phyloP scores from a whole-genome alignment of 441 rosid species.

The Populus tomentosa region DNA sequence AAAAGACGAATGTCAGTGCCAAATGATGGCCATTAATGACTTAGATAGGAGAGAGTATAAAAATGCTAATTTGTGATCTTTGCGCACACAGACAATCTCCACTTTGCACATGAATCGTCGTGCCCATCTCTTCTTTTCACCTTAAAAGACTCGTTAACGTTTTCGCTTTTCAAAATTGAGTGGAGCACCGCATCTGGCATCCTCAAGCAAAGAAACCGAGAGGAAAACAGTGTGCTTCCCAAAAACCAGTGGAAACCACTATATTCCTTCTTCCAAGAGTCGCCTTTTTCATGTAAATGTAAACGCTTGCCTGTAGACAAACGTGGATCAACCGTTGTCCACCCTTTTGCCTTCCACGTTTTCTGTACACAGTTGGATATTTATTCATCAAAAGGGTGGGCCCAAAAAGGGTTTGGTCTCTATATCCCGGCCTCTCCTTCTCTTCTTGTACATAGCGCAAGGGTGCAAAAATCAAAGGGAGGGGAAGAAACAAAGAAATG shows the following conservation, averaged over 20 bases:
- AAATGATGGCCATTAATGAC: too few species aligned
- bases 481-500: background rate
- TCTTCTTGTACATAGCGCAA: background rate
- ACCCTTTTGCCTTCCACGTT: background rate
- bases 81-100: too few species aligned
- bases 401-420: background rate
- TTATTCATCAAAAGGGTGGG: background rate
- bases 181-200: background rate
- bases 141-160: background rate
- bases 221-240: background rate
- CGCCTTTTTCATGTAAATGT: background rate
- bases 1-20: too few species aligned
- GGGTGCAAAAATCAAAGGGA: background rate
- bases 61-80: too few species aligned
- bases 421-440: background rate
- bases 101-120: too few species aligned
- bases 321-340: background rate
- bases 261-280: background rate
- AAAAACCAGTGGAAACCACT: background rate
- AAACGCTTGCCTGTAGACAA: background rate
- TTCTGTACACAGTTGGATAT: background rate
- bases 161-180: too few species aligned
- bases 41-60: too few species aligned
- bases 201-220: background rate
- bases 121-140: background rate